Base-by-base conservation (phyloP, 352 stramenopile genomes). In the Saprolegnia diclina region DNA sequence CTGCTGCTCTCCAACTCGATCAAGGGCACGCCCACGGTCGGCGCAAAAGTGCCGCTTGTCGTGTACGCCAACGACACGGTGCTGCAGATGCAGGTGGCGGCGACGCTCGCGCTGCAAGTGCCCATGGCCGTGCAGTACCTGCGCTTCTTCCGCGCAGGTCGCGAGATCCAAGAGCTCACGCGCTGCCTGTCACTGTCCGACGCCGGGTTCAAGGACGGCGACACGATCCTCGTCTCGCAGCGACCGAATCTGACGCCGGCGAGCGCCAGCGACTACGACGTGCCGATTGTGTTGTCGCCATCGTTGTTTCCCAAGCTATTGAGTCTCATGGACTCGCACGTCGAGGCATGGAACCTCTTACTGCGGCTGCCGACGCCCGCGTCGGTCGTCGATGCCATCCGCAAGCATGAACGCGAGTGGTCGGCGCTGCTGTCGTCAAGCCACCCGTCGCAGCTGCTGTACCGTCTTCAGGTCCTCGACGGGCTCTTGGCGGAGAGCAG, bases 11-110 rank as follows among this genome's bases (percentile, higher is more conserved):
- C 45, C 46, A 72, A 72, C 59, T 63, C 35, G 21, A 59, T 72
- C 13, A 72, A 72, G 32, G 19, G 59, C n/a, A 59, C 65, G n/a
- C 10, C 55, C 1, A 67, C 55, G n/a, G 48, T n/a, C 45, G 65
- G 65, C n/a, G 35, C 52, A n/a, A 67, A 55, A 16, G 37, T 67
- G n/a, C 37, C 53, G 7, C 44, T 72, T 5, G 10, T 46, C 24
- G 65, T 59, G 29, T 67, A 72, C 42, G 65, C 55, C 3, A 53
- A 67, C 35, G 65, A 72, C 54, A 72, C 65, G 21, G 65, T 67
- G 35, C 52, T 65, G 19, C 52, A 72, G 46, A 45, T 72, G 57
- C 54, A 72, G 24, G 65, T 67, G 26, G 59, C 65, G 6, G 59
- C 56, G 11, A 54, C 55, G 29, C 44, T 22, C 14, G 19, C 13